These are phyloP conservation scores for Daedaleopsis sinensis DNA, from an alignment of 768 basidiomycete genomes.

Conservation along the genomic window DNA sequence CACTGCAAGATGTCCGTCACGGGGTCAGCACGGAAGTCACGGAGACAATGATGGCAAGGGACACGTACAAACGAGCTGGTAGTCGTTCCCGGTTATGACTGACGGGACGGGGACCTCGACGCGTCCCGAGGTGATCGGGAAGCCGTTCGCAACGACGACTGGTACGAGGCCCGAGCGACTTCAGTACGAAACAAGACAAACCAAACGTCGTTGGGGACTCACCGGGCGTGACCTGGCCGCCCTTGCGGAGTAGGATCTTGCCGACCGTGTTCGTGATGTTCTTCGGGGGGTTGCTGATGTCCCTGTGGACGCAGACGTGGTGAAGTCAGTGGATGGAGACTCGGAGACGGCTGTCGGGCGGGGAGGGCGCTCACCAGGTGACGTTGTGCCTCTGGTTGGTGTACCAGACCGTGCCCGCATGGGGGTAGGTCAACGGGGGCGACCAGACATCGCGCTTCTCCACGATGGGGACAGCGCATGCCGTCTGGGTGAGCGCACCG, in stretches of 20 bases:
- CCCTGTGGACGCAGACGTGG: conserved; percentile 17
- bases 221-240: conserved; percentile 27
- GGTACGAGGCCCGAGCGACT: background rate
- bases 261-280: conserved; percentile 41
- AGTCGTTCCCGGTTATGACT: conserved; percentile 33
- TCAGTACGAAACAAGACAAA: no score
- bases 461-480: background rate
- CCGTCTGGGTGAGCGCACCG: background rate
- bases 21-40: no score
- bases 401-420: conserved; percentile 24
- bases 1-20: no score
- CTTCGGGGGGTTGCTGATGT: conserved; percentile 37
- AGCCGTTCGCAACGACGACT: conserved; percentile 39
- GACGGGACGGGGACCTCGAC: conserved; percentile 41
- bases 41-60: no score
- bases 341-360: no score
- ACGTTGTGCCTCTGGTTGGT: conserved; percentile 24
- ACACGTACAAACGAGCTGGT: conserved; percentile 45
- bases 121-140: conserved; percentile 37
- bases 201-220: no score
- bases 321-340: no score
- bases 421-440: conserved; percentile 23
- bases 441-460: conserved; percentile 14
- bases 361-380: conserved; percentile 19
- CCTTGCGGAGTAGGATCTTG: conserved; percentile 22